Percentiles rank a stretch among this genome's conserved stretches.
These are phyloP conservation scores for Plantago coronopus DNA, from an alignment of 305 asterid species.

Conservation along the genomic window DNA sequence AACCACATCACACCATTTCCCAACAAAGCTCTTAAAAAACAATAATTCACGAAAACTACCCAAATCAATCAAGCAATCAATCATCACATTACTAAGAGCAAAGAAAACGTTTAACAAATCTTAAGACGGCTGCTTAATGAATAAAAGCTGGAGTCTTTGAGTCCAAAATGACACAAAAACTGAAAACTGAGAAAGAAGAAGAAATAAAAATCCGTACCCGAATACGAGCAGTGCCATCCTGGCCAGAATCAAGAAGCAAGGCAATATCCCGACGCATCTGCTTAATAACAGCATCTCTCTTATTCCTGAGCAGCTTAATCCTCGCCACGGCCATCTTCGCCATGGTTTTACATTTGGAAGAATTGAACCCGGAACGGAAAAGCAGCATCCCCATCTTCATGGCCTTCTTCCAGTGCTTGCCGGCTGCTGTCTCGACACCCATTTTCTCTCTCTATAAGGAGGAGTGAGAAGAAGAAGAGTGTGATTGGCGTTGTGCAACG, in stretches of 20 bases:
- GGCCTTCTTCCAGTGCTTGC: conserved; percentile 61
- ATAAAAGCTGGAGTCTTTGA: too few species aligned
- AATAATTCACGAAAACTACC: too few species aligned
- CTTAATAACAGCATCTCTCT: conserved; percentile 82
- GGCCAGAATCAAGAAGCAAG: conserved; percentile 77
- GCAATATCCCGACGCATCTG: conserved; percentile 98
- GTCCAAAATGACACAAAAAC: too few species aligned
- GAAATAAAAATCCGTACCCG: conserved; percentile 41
- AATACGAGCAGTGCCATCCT: conserved; percentile 89
- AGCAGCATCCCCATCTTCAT: conserved; percentile 50
- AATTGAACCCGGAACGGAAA: conserved; percentile 59
- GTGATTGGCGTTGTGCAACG: conserved; percentile 2
- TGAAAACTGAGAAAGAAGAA: not conserved
- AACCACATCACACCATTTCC: too few species aligned
- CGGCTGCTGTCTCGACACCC: conserved; percentile 40
- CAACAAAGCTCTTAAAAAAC: too few species aligned
- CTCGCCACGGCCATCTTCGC: conserved; percentile 98
- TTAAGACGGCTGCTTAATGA: too few species aligned
- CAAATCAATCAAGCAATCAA: too few species aligned
- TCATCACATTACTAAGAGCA: too few species aligned
- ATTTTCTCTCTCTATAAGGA: conserved; percentile 17
- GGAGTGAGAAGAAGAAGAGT: not conserved
- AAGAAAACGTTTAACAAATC: too few species aligned
- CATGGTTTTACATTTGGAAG: conserved; percentile 92
- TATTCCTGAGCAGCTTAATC: conserved; percentile 87